These are phyloP conservation scores for Cryptomeria japonica DNA, from an alignment of 75 land plant species.

Conservation along the genomic window DNA sequence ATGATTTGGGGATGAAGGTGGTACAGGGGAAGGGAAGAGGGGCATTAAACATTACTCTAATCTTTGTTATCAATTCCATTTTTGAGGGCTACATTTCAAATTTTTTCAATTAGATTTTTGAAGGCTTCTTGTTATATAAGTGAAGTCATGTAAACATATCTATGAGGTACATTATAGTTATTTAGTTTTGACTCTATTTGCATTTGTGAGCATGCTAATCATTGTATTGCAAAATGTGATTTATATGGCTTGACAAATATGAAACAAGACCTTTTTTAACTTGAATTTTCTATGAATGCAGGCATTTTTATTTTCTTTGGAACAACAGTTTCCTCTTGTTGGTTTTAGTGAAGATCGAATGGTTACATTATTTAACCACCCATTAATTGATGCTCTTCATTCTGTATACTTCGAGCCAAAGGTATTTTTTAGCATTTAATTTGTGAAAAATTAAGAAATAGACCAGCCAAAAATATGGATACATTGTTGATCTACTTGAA, in stretches of 20 bases:
- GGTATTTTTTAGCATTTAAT: slow-evolving; percentile 30
- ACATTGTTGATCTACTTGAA: background rate
- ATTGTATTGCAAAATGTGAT: background rate
- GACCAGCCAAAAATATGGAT: background rate
- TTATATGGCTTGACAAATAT: background rate
- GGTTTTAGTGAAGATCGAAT: slow-evolving; percentile 84
- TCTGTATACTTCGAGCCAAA: slow-evolving; percentile 84
- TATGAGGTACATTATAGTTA: background rate
- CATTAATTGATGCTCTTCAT: slow-evolving; percentile 77
- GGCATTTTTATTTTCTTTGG: slow-evolving; percentile 78
- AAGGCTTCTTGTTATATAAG: background rate
- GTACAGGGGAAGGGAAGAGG: background rate
- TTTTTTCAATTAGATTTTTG: background rate
- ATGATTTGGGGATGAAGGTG: no score
- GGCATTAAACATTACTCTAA: background rate
- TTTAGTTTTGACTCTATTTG: background rate
- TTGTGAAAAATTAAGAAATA: background rate
- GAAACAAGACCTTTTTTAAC: background rate
- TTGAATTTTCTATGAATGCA: slow-evolving; percentile 27
- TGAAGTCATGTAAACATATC: background rate
- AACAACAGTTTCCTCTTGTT: slow-evolving; percentile 67
- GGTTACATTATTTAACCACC: slow-evolving; percentile 84
- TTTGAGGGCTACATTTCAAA: background rate
- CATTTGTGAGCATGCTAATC: background rate
- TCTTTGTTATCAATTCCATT: background rate